phyloP scores from a whole-genome alignment of 2,329 filamentous ascomycete species.

The Aspergillus puulaauensis region DNA sequence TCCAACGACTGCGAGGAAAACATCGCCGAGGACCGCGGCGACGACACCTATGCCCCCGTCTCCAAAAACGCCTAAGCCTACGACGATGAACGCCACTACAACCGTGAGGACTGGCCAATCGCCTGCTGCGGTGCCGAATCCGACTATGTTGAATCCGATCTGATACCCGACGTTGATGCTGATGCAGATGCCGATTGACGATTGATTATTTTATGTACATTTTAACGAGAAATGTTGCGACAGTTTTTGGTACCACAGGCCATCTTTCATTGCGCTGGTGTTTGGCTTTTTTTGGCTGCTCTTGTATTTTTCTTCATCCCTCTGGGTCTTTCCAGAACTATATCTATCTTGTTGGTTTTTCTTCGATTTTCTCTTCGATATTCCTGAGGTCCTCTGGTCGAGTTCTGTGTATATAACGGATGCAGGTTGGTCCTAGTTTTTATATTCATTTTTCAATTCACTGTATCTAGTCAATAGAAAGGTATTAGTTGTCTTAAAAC shows the following conservation, averaged over 20 bases:
- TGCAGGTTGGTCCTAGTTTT: not conserved
- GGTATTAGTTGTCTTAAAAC: too few species aligned
- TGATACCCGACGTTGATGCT: conserved; percentile 18
- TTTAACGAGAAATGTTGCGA: not conserved
- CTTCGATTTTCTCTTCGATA: not conserved
- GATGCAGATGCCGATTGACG: not conserved
- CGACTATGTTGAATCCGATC: conserved; percentile 37
- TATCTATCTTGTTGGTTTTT: not conserved
- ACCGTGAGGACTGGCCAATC: not conserved
- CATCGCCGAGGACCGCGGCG: conserved; percentile 9
- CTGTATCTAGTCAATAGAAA: not conserved
- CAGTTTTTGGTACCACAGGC: conserved; percentile 3
- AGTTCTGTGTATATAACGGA: not conserved
- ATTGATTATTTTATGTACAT: conserved; percentile 3
- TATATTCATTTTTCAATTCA: not conserved
- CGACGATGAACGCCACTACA: not conserved
- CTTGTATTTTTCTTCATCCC: not conserved
- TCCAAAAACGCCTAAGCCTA: conserved; percentile 8
- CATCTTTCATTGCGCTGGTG: not conserved
- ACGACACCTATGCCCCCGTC: conserved; percentile 3
- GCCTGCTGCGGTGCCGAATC: conserved; percentile 28
- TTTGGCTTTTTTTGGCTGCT: not conserved
- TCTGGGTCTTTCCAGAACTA: not conserved
- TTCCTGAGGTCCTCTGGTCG: not conserved
- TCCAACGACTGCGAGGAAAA: conserved; percentile 18